phyloP scores from a whole-genome alignment of 441 rosid genomes.

The Euphorbia celastroides region DNA sequence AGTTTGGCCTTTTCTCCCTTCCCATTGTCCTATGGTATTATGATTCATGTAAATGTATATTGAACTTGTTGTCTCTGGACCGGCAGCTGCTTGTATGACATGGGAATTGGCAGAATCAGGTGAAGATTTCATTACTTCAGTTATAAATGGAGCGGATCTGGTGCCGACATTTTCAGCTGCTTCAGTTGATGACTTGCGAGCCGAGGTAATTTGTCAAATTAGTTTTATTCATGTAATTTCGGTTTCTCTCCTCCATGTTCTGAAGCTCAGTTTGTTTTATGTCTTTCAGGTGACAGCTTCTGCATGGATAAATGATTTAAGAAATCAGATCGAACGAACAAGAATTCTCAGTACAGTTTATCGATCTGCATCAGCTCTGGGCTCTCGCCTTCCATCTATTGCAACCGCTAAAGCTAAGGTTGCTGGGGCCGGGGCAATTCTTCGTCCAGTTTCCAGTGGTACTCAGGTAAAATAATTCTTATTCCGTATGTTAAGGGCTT shows the following conservation, averaged over 20 bases:
- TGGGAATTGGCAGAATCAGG: conserved; percentile 99
- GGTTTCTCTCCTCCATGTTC: too few species aligned
- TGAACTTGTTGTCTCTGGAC: too few species aligned
- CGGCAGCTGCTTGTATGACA: conserved; percentile 99
- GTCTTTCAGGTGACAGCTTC: conserved; percentile 97
- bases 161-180: conserved; percentile 94
- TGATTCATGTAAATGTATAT: too few species aligned
- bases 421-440: conserved; percentile 88
- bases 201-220: too few species aligned
- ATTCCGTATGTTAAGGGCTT: not conserved
- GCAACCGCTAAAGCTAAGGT: conserved; percentile 96
- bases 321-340: conserved; percentile 85
- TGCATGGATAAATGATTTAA: conserved; percentile 90
- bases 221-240: too few species aligned
- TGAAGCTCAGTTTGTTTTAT: too few species aligned
- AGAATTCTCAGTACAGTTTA: conserved; percentile 85
- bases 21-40: too few species aligned
- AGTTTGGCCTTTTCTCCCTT: too few species aligned
- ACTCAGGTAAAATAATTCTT: conserved; percentile 94
- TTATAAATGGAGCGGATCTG: conserved; percentile 86
- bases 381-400: conserved; percentile 85
- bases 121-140: conserved; percentile 69
- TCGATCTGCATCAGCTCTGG: conserved; percentile 91
- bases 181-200: conserved; percentile 87
- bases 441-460: conserved; percentile 81